Evolutionary conservation across 306 rosid species (phyloP).

Genomic region (Lagenaria siceraria): DNA sequence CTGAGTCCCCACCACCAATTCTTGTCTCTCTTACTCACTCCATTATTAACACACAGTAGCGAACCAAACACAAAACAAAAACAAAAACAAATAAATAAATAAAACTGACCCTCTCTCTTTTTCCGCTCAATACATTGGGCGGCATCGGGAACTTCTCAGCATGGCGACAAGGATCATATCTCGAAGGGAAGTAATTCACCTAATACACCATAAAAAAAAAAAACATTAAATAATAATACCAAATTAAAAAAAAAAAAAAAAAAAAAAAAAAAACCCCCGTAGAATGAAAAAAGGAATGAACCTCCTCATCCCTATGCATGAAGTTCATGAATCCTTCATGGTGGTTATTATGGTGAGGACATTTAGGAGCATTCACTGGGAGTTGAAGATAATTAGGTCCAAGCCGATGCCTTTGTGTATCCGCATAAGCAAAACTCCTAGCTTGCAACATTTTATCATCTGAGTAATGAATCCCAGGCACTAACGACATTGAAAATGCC

Average conservation of each 20-base stretch:
- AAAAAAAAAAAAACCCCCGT: background rate
- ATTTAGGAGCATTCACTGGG: slow-evolving; percentile 84
- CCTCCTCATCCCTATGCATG: slow-evolving; percentile 96
- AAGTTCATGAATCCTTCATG: slow-evolving; percentile 86
- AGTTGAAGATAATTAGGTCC: slow-evolving; percentile 91
- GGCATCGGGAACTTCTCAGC: slow-evolving; percentile 72
- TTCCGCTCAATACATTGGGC: slow-evolving; percentile 28
- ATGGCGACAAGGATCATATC: slow-evolving; percentile 60
- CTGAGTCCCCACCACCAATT: background rate
- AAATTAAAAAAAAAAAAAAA: background rate
- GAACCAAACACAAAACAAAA: no score
- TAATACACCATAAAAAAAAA: background rate
- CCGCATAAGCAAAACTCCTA: slow-evolving; percentile 73
- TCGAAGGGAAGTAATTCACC: slow-evolving; percentile 94
- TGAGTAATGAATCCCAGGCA: slow-evolving; percentile 75
- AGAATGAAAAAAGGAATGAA: background rate
- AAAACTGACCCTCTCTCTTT: slow-evolving; percentile 63
- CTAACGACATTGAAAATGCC: slow-evolving; percentile 72
- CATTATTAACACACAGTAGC: background rate
- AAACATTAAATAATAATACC: no score
- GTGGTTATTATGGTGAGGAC: slow-evolving; percentile 80
- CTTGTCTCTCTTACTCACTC: background rate
- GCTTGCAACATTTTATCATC: slow-evolving; percentile 85
- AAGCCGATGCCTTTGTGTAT: slow-evolving; percentile 86
- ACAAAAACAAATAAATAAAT: no score